Percentiles rank a stretch among this genome's conserved stretches.
Evolutionary conservation across 2,329 filamentous ascomycete genomes (phyloP).

Genomic region (Aureobasidium sp.): DNA sequence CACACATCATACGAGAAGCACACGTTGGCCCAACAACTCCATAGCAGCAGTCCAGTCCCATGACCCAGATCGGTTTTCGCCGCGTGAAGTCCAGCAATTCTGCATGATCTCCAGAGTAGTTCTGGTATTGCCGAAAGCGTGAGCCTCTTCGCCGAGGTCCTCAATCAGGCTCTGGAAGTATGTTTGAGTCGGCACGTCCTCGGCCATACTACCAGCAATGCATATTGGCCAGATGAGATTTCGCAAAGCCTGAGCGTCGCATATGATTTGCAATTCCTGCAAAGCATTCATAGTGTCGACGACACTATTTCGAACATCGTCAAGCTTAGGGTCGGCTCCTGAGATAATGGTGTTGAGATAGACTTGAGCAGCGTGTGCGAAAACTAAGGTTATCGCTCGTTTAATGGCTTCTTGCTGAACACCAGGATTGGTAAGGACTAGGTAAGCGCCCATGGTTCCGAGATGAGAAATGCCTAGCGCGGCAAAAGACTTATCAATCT

Average conservation of each 20-base stretch:
- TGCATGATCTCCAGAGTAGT: constrained; percentile 9
- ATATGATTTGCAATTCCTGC: constrained; percentile 6
- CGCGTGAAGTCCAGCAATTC: constrained; percentile 3
- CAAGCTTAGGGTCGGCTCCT: not conserved
- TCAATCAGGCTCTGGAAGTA: constrained; percentile 6
- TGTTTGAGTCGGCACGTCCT: not conserved
- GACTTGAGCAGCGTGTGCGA: constrained; percentile 13
- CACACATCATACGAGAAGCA: not conserved
- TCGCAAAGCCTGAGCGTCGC: constrained; percentile 11
- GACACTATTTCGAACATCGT: constrained; percentile 8
- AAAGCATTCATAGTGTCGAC: constrained; percentile 9
- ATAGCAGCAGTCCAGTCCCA: constrained; percentile 10
- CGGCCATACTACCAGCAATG: constrained; percentile 15
- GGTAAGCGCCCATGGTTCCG: not conserved
- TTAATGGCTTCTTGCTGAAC: not conserved
- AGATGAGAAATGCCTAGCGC: not conserved
- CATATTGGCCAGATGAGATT: constrained; percentile 15
- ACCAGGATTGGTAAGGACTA: not conserved
- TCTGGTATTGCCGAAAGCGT: constrained; percentile 10
- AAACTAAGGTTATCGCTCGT: constrained; percentile 14
- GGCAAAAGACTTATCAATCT: not conserved
- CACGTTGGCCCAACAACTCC: not conserved
- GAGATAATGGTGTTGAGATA: constrained; percentile 10
- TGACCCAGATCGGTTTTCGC: not conserved
- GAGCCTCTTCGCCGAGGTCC: constrained; percentile 11